phyloP scores from a whole-genome alignment of 2,329 filamentous ascomycete genomes.

The Lachnellula hyalina region DNA sequence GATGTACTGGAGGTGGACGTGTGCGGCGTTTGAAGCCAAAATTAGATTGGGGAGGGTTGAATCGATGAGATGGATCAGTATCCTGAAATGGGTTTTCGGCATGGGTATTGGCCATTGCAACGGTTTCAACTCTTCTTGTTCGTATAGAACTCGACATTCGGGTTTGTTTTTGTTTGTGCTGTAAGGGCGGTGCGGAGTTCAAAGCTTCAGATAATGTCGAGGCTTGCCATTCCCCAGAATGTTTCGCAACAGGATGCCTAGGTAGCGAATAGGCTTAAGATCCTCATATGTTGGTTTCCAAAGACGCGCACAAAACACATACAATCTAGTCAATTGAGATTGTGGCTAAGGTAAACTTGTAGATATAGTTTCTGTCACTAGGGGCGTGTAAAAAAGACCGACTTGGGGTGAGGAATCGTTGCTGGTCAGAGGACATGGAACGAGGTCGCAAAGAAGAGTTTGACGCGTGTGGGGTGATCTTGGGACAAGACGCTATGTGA shows the following conservation, averaged over 20 bases:
- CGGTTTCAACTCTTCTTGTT: not conserved
- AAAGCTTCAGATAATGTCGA: no score
- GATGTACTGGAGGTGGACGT: constrained; percentile 23
- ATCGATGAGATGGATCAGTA: constrained; percentile 7
- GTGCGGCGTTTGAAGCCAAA: constrained; percentile 19
- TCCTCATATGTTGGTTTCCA: no score
- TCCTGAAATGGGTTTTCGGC: constrained; percentile 3
- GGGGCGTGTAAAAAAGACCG: not conserved
- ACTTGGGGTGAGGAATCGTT: no score
- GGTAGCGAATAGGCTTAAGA: no score
- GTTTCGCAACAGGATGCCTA: no score
- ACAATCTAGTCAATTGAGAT: no score
- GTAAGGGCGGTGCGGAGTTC: not conserved
- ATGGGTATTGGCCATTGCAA: not conserved
- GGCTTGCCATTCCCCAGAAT: no score
- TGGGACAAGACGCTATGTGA: not conserved
- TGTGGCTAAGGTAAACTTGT: not conserved
- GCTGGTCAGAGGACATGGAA: not conserved
- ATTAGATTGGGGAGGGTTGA: constrained; percentile 12
- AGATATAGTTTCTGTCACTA: not conserved
- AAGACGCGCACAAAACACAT: no score
- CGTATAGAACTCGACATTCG: not conserved
- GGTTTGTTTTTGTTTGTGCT: not conserved
- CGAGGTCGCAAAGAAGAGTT: not conserved
- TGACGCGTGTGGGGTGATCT: constrained; percentile 12